Evolutionary conservation across 2,329 filamentous ascomycete genomes (phyloP).

Genomic region (Conoideocrella luteorostrata): DNA sequence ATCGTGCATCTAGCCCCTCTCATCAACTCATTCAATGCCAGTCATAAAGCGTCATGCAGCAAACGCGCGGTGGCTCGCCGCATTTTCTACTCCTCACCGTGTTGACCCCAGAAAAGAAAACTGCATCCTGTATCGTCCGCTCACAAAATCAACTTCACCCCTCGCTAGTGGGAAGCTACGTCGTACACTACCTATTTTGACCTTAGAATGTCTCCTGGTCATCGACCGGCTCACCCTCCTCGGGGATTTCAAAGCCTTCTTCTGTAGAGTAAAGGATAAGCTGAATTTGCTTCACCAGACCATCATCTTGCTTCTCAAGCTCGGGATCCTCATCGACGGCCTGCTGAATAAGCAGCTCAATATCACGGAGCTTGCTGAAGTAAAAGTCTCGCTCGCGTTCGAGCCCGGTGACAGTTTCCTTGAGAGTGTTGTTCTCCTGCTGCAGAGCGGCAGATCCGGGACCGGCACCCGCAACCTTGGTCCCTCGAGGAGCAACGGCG

Average conservation of each 20-base stretch:
- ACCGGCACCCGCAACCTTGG: slow-evolving; percentile 42
- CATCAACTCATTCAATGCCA: slow-evolving; percentile 5
- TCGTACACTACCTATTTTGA: too few species aligned
- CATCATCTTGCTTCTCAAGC: slow-evolving; percentile 88
- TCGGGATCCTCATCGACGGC: slow-evolving; percentile 89
- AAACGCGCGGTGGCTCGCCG: not conserved
- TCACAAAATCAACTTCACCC: too few species aligned
- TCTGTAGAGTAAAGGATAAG: slow-evolving; percentile 96
- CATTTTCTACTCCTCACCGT: not conserved
- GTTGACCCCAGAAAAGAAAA: too few species aligned
- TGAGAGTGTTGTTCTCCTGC: slow-evolving; percentile 80
- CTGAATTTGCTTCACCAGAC: slow-evolving; percentile 92
- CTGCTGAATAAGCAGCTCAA: slow-evolving; percentile 88
- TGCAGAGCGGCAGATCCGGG: slow-evolving; percentile 66
- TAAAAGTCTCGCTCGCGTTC: slow-evolving; percentile 98
- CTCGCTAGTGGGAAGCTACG: too few species aligned
- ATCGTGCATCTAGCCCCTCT: slow-evolving; percentile 1
- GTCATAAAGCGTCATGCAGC: slow-evolving; percentile 7
- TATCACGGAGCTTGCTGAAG: slow-evolving; percentile 96
- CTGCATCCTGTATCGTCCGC: too few species aligned
- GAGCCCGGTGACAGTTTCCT: slow-evolving; percentile 90
- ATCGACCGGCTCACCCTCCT: slow-evolving; percentile 63
- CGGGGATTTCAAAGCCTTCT: slow-evolving; percentile 84
- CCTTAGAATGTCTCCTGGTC: slow-evolving; percentile 74
- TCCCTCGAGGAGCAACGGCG: slow-evolving; percentile 38